phyloP scores from a whole-genome alignment of 2,329 filamentous ascomycete species.

The Raffaelea arxii region DNA sequence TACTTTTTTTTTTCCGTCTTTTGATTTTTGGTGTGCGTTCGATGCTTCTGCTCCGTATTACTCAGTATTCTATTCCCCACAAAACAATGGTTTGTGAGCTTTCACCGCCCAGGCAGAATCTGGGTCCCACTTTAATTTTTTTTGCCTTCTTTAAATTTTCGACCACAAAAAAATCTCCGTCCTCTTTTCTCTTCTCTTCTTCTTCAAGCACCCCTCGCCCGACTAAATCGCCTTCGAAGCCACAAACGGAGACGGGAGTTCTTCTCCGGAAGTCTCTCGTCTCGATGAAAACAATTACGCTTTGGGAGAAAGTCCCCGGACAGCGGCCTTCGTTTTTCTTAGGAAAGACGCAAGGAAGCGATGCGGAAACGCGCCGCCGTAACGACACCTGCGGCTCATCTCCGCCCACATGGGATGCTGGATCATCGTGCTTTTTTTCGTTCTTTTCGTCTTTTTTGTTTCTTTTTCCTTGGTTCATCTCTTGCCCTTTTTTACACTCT shows the following conservation, averaged over 20 bases:
- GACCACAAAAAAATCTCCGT: background rate
- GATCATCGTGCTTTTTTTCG: background rate
- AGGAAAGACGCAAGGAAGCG: constrained; percentile 24
- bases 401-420: constrained; percentile 34
- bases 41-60: too few relatives aligned
- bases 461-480: constrained; percentile 34
- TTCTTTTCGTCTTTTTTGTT: background rate
- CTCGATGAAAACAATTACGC: constrained; percentile 35
- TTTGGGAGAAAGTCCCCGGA: constrained; percentile 99
- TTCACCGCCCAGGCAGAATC: constrained; percentile 10
- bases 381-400: constrained; percentile 93
- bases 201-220: constrained; percentile 73
- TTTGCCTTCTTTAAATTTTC: constrained; percentile 4
- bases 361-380: constrained; percentile 99
- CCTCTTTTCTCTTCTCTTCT: constrained; percentile 14
- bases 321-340: constrained; percentile 30
- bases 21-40: too few relatives aligned
- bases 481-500: constrained; percentile 11
- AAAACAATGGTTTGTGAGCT: too few relatives aligned
- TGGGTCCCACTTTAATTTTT: constrained; percentile 2
- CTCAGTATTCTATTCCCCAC: too few relatives aligned
- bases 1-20: too few relatives aligned
- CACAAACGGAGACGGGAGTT: constrained; percentile 67
- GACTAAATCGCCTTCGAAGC: constrained; percentile 99
- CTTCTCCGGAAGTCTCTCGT: constrained; percentile 22